phyloP scores from a whole-genome alignment of 192 early-diverging fungal species.

The Gorgonomyces haynaldii region DNA sequence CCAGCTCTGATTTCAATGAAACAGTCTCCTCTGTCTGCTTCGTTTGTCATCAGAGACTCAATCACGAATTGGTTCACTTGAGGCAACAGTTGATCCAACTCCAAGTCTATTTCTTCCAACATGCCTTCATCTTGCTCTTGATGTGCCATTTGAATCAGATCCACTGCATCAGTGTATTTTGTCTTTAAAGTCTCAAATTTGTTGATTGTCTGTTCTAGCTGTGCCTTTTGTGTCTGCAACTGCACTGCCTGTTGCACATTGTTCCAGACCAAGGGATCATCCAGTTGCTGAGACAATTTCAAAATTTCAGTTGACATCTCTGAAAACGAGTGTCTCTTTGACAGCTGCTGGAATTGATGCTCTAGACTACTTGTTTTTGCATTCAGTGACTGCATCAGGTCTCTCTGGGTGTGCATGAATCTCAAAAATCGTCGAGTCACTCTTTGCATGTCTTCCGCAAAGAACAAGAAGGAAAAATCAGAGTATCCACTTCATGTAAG shows the following conservation, averaged over 20 bases:
- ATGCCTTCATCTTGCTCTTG: not conserved
- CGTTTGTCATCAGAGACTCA: conserved; percentile 33
- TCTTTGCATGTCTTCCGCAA: conserved; percentile 6
- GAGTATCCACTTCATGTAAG: conserved; percentile 2
- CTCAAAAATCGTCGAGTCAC: no score
- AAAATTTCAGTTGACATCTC: not conserved
- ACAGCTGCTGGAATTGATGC: no score
- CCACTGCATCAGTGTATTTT: not conserved
- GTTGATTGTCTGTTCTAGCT: conserved; percentile 1
- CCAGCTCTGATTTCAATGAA: conserved; percentile 43
- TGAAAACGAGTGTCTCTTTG: no score
- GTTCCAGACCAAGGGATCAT: no score
- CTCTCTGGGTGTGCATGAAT: no score
- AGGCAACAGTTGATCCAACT: not conserved
- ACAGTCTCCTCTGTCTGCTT: conserved; percentile 34
- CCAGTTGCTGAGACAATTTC: no score
- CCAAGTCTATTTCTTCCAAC: not conserved
- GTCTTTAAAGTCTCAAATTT: not conserved
- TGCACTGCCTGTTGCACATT: conserved; percentile 23
- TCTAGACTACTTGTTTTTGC: no score
- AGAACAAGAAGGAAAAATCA: conserved; percentile 6
- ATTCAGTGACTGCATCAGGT: no score
- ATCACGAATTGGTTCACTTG: conserved; percentile 25
- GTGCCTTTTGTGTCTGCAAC: conserved; percentile 22
- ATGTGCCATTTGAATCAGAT: not conserved